Evolutionary conservation across 441 rosid species (phyloP), one percentile per base, ranked within the genome.

Genomic region (Brassica balearica): DNA sequence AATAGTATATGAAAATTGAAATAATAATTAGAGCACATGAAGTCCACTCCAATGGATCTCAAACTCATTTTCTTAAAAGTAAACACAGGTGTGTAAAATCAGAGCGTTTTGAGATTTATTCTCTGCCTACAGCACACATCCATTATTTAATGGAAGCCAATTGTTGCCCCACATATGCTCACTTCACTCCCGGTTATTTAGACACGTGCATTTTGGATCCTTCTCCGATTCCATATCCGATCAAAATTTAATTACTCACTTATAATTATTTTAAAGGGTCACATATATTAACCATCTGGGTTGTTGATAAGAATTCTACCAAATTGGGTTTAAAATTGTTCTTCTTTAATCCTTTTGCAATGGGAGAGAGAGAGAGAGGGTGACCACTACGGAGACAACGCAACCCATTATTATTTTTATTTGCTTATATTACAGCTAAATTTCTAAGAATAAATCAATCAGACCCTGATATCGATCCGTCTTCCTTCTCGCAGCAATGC

Each of bases 301-400:
- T 6, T 34, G 41, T 34, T 34, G 41, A 34, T 34, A 34, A 6
- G 9, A 34, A 34, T 34, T 34, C 8, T 7, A 34, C 8, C 41
- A 34, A 34, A 34, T 34, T 34, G 41, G 0, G 41, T 34, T 6
- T 0, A 34, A 34, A 34, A 7, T 34, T 34, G 41, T 46, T 46
- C 53, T 46, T 46, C 15, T 46, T 46, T 43, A 43, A 20, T 20
- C 14, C 3, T 22, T 59, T 59, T 2, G 22, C 19, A 34, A 69
- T 46, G 53, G 46, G 41, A 1, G 41, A 43, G 53, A n/a, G 53
- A n/a, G 72, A 73, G 65, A 63, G 83, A 71, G 83, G 77, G 65
- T 77, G 88, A 78, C 81, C 83, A 78, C 84, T 83, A 68, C 43
- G 19, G 65, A 80, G 82, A 78, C 84, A 79, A 22, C 56, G 68